These are phyloP conservation scores for Saturnispora zaruensis DNA, from an alignment of 805 yeast genomes.

Conservation along the genomic window DNA sequence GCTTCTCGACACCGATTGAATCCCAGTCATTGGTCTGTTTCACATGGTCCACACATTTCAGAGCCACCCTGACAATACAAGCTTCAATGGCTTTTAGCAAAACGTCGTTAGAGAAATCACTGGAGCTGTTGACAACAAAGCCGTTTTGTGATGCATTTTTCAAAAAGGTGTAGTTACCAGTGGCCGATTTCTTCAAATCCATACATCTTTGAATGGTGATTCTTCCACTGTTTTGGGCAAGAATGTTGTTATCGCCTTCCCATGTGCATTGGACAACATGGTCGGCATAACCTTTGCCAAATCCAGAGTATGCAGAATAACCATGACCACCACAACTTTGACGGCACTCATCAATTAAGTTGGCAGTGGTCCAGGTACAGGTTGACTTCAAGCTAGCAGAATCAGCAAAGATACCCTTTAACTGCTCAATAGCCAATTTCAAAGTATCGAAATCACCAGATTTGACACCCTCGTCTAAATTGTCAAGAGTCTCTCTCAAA, in stretches of 20 bases:
- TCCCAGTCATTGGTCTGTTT: conserved; percentile 36
- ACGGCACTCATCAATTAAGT: conserved; percentile 78
- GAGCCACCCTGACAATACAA: conserved; percentile 33
- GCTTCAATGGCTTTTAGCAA: conserved; percentile 34
- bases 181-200: conserved; percentile 27
- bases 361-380: conserved; percentile 77
- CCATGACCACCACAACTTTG: conserved; percentile 97
- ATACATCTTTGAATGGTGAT: conserved; percentile 50
- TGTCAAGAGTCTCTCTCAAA: conserved; percentile 40
- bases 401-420: conserved; percentile 72
- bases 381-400: conserved; percentile 87
- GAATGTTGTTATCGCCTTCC: conserved; percentile 94
- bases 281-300: conserved; percentile 81
- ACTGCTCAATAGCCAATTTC: conserved; percentile 42
- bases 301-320: conserved; percentile 84
- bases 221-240: conserved; percentile 79
- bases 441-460: conserved; percentile 40
- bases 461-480: conserved; percentile 46
- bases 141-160: conserved; percentile 20
- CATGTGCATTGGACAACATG: conserved; percentile 98
- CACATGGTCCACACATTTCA: conserved; percentile 27
- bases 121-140: conserved; percentile 19
- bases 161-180: conserved; percentile 35
- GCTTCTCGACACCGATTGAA: conserved; percentile 37
- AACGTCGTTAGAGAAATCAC: conserved; percentile 24